A percentile compares a stretch with the other conserved stretches of the same genome.
phyloP scores from a whole-genome alignment of 768 basidiomycete genomes.

The Mycena floridula region DNA sequence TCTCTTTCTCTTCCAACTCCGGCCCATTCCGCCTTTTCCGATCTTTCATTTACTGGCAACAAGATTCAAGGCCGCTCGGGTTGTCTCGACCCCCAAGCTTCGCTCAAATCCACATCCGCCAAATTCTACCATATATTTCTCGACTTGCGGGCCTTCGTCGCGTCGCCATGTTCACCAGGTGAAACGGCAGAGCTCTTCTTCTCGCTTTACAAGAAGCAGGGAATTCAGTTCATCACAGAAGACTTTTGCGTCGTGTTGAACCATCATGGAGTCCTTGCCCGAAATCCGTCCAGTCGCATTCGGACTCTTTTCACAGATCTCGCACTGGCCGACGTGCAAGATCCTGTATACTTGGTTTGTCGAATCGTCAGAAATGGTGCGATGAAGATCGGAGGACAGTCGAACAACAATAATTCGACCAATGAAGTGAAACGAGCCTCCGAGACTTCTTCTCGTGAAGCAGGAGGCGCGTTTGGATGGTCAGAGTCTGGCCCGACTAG shows the following conservation, averaged over 20 bases:
- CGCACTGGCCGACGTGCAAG: slow-evolving; percentile 78
- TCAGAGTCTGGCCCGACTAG: neutral
- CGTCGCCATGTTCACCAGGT: slow-evolving; percentile 82
- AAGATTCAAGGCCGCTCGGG: slow-evolving; percentile 28
- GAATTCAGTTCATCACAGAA: slow-evolving; percentile 85
- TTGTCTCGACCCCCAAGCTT: slow-evolving; percentile 22
- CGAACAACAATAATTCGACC: slow-evolving; percentile 39
- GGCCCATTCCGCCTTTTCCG: slow-evolving; percentile 69
- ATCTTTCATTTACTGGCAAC: slow-evolving; percentile 29
- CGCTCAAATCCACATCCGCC: slow-evolving; percentile 34
- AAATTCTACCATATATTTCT: slow-evolving; percentile 89
- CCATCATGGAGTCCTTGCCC: slow-evolving; percentile 84
- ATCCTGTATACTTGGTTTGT: slow-evolving; percentile 86
- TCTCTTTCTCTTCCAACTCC: slow-evolving; percentile 49
- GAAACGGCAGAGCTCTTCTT: slow-evolving; percentile 94
- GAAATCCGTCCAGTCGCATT: slow-evolving; percentile 68
- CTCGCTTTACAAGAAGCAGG: slow-evolving; percentile 83
- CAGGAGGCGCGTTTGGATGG: slow-evolving; percentile 8
- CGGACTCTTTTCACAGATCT: slow-evolving; percentile 89
- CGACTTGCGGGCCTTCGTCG: slow-evolving; percentile 89
- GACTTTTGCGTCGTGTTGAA: slow-evolving; percentile 88
- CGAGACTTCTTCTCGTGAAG: slow-evolving; percentile 38
- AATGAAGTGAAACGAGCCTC: slow-evolving; percentile 48
- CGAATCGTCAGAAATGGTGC: slow-evolving; percentile 85
- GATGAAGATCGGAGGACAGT: slow-evolving; percentile 62